Base-by-base conservation (phyloP, 2,329 filamentous ascomycete genomes). In the Rhynchosporium graminicola region DNA sequence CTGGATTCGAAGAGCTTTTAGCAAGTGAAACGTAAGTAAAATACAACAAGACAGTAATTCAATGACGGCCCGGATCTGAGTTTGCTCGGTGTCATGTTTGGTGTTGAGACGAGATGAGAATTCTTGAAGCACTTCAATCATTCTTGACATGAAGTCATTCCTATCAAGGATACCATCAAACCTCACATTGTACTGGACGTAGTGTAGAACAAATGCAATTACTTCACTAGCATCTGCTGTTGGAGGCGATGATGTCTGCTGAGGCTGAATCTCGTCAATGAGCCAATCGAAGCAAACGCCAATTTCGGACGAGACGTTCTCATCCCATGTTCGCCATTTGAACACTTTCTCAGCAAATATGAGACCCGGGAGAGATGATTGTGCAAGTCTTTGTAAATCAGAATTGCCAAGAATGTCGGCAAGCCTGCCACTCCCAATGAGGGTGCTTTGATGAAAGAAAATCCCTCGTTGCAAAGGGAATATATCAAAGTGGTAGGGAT, bases 271-370 rank as follows among this genome's bases (percentile, higher is more conserved):
- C 38, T 81, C 76, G 40, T 87, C 83, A 10, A 76, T 71, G 38
- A 88, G 74, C 72, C 80, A 84, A 71, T 88, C 86, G 62, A 87
- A 76, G n/a, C 86, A 74, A 45, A 87, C 77, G 2, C 86, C 85
- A 26, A 88, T 67, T 67, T 88, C 85, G 3, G 85, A 87, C 1
- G 86, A 87, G 2, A 81, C 79, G 38, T 78, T 78, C 9, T 82
- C 81, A 66, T 84, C 76, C 86, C 86, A 88, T 2, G 67, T 51
- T 7, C 78, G 79, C 86, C 86, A 88, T 61, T 74, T 74, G 5
- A 88, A 77, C 0, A 71, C 70, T 62, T 82, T 79, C 6, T 79
- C 77, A 12, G 78, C 82, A 6, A 88, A 72, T 31, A 26, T 51
- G 31, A 59, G 51, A 15, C 46, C 29, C 15, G n/a, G 4, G 15